Evolutionary conservation across 2,329 filamentous ascomycete genomes (phyloP), one percentile per base, ranked within the genome.

Genomic region (Cryphonectria carpinicola): DNA sequence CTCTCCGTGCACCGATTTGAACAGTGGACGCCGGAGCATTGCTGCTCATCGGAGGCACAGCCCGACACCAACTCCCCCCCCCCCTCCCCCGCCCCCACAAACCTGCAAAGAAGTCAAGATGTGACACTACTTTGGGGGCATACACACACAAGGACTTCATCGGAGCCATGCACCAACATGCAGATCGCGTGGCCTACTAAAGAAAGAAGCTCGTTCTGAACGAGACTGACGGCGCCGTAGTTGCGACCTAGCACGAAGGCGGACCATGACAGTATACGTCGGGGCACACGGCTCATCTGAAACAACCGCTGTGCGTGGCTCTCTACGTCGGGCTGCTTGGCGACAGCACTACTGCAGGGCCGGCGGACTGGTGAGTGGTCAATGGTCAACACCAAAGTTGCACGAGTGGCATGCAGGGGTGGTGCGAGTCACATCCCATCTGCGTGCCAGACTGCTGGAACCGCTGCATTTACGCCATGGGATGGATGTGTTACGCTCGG

Each of bases 291-390:
- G 32, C 49, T 13, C 28, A 25, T 54, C 25, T 71, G 70, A 71
- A 71, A 71, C 70, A 64, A 63, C 63, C 67, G 66, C 32, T 43
- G 56, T 61, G 52, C 65, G 67, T 71, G 62, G 46, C 46, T 69
- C 56, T 54, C 63, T 66, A 58, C 62, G 63, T 41, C 67, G 43
- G 63, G 43, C 67, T 64, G 67, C 67, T 32, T 67, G 54, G 39
- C 46, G 49, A 49, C 66, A 71, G 66, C 70, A 69, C 70, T 71
- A 71, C 70, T 71, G 70, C 70, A 71, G 70, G 70, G 70, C 67
- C 70, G 41, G 25, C 10, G n/a, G 46, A 41, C 63, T 64, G 56
- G 52, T 69, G 56, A 66, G n/a, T 71, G 67, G 70, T 25, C 66
- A 54, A 58, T 64, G 63, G 61, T 66, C 66, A 52, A 19, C 28